Conservation (phyloP, 805 yeast genomes). For the Teunomyces barrocoloradensis region DNA sequence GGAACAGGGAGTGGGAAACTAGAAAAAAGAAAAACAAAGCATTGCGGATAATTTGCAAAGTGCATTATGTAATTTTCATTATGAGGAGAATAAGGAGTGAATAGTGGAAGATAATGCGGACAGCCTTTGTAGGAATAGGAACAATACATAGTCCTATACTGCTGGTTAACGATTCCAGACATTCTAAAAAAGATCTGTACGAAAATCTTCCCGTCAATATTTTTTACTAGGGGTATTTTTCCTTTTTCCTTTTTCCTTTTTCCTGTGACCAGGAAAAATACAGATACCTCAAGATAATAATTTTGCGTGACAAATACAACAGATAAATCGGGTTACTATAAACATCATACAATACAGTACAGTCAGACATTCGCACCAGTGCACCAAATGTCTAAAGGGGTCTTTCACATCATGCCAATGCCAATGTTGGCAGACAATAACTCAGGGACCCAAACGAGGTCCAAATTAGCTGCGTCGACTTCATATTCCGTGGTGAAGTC, state of each 20-base stretch:
- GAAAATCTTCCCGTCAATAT: neutral
- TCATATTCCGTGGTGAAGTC: neutral
- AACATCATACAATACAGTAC: neutral
- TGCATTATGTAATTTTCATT: neutral
- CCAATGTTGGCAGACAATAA: neutral
- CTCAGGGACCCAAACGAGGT: neutral
- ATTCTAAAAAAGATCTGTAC: neutral
- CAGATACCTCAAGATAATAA: neutral
- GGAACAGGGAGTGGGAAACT: neutral
- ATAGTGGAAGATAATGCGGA: too few species aligned
- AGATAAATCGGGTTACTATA: neutral
- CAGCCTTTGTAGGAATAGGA: too few species aligned
- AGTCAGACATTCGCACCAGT: slow-evolving; percentile 1
- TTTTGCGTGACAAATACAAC: neutral
- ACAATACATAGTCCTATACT: too few species aligned
- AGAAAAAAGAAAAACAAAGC: neutral
- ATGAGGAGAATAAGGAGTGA: too few species aligned
- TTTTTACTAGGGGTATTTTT: neutral
- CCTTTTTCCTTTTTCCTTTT: neutral
- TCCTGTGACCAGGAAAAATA: neutral
- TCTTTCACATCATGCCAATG: slow-evolving; percentile 1
- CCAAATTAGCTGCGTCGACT: neutral
- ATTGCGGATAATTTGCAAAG: neutral
- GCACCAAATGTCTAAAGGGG: neutral
- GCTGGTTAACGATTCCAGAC: too few species aligned